phyloP scores from a whole-genome alignment of 306 rosid genomes.

The Rubus parviflorus region DNA sequence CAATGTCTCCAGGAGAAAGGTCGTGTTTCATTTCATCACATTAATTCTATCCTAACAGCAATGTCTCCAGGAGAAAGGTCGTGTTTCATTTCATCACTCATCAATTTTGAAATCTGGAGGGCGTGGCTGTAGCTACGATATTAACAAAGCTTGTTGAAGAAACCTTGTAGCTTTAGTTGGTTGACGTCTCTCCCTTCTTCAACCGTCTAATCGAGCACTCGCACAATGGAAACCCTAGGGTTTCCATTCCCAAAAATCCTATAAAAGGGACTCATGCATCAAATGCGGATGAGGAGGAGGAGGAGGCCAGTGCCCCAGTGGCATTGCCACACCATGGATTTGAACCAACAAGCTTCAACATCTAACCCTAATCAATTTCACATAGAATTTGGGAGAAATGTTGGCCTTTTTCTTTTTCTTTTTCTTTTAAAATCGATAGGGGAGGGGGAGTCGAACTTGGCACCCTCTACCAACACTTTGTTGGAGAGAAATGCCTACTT shows the following conservation, averaged over 20 bases:
- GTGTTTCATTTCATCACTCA: not conserved
- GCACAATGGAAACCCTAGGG: constrained; percentile 35
- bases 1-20: not conserved
- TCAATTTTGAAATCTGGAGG: constrained; percentile 49
- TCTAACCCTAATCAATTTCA: no score
- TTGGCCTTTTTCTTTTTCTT: no score
- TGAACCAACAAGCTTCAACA: no score
- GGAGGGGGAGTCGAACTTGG: no score
- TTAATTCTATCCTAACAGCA: constrained; percentile 26
- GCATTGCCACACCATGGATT: not conserved
- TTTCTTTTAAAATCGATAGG: no score
- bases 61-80: not conserved
- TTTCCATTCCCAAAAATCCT: constrained; percentile 46
- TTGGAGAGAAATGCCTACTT: no score
- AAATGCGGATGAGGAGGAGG: not conserved
- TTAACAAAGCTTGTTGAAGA: constrained; percentile 40
- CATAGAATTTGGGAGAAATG: no score
- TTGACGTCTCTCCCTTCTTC: constrained; percentile 39
- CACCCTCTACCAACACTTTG: no score
- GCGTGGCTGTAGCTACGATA: constrained; percentile 54
- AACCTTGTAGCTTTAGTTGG: constrained; percentile 24
- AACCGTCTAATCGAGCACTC: constrained; percentile 57
- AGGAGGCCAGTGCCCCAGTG: constrained; percentile 12
- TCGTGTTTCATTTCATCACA: constrained; percentile 3
- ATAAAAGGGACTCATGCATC: constrained; percentile 4